Evolutionary conservation across 148 eudicot genomes (phyloP), one percentile per base, ranked within the genome.

Genomic region (Vaccinium vitisidaea): DNA sequence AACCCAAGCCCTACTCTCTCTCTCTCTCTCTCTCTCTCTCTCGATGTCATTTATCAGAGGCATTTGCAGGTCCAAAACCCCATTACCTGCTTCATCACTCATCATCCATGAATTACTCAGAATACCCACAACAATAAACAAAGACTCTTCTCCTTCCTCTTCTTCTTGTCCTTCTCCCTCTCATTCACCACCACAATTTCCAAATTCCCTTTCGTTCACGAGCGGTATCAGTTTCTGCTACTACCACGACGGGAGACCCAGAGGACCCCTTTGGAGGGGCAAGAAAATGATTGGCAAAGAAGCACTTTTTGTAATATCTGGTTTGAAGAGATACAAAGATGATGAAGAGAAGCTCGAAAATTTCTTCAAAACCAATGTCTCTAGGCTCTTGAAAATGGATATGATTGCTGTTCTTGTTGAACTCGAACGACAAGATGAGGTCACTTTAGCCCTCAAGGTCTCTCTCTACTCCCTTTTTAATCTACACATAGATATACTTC

Each of bases 251-350:
- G 99, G 99, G 18, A 94, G 98, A 73, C 99, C 98, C 19, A 92
- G 98, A 88, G 99, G 99, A 2, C 85, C 99, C 1, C 91, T 96
- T 30, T 96, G 98, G 98, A 92, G 94, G 85, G 93, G 97, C 58
- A 96, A 93, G 90, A 96, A 96, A 78, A 71, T 92, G 87, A 91
- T 96, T 39, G 99, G 99, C 0, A 96, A 96, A 85, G 99, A 96
- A 85, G 99, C 99, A 1, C 90, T 96, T 7, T 92, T 88, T 86
- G 98, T 92, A 0, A 91, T 94, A 6, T 56, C 77, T 83, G 95
- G 98, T 5, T 81, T 94, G 77, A 96, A 93, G 83, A 90, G 98
- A 81, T 89, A 92, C 81, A 96, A 92, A 79, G 89, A 92, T 61
- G 97, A 96, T 48, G 89, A 85, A 27, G 93, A 90, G 83, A 92